A percentile compares a stretch with the other conserved stretches of the same genome.
phyloP scores from a whole-genome alignment of 1,284 basidiomycete species.

The Ustilago lituana region DNA sequence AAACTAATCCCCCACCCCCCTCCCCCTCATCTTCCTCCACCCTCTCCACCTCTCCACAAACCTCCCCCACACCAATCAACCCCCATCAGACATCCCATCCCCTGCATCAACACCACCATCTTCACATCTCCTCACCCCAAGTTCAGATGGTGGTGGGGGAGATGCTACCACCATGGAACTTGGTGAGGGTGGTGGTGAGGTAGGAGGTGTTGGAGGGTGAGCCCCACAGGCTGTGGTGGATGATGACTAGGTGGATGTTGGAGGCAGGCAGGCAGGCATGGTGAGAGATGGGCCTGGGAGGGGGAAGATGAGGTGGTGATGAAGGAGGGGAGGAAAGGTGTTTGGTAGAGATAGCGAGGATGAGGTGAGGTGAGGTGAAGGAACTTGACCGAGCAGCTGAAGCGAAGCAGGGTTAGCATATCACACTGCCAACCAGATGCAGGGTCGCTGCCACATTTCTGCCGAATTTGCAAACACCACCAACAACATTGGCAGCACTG shows the following conservation, averaged over 20 bases:
- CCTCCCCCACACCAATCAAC: constrained; percentile 80
- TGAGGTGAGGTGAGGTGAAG: no score
- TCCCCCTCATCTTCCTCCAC: constrained; percentile 21
- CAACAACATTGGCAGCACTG: no score
- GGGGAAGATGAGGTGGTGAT: not conserved
- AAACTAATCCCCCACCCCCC: constrained; percentile 83
- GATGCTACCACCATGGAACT: constrained; percentile 27
- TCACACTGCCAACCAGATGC: no score
- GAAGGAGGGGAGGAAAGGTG: no score
- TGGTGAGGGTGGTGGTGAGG: constrained; percentile 70
- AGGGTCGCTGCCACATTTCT: no score
- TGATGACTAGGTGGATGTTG: constrained; percentile 73
- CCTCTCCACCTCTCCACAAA: constrained; percentile 51
- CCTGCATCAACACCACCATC: constrained; percentile 72
- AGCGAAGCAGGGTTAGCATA: no score
- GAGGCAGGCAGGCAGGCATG: no score
- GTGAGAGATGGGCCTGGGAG: no score
- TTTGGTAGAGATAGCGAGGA: no score
- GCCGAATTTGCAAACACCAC: no score
- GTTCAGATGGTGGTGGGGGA: constrained; percentile 31
- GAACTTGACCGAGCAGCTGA: no score
- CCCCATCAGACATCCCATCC: constrained; percentile 77
- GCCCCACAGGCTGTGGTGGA: constrained; percentile 88
- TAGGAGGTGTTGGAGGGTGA: constrained; percentile 73
- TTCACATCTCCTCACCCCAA: constrained; percentile 7